Evolutionary conservation across 176 grass and related monocot genomes (phyloP).

Genomic region (Ananas comosus): DNA sequence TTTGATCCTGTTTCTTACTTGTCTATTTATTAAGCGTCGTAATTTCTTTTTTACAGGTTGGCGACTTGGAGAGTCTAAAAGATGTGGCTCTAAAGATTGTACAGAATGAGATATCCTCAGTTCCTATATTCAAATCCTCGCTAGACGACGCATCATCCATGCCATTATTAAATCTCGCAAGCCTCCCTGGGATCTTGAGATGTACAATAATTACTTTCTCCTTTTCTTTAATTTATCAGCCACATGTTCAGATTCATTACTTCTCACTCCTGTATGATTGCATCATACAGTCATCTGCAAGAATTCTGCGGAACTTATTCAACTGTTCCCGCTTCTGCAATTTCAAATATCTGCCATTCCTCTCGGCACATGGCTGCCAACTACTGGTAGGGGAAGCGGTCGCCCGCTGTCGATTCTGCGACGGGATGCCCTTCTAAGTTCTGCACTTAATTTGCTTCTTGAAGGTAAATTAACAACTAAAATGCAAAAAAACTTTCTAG

Average conservation of each 20-base stretch:
- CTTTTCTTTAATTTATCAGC: slow-evolving; percentile 1
- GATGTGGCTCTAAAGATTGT: slow-evolving; percentile 54
- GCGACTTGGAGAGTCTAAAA: slow-evolving; percentile 56
- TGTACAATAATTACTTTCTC: slow-evolving; percentile 29
- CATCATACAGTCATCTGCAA: slow-evolving; percentile 61
- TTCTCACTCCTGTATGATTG: slow-evolving; percentile 23
- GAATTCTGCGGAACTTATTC: slow-evolving; percentile 43
- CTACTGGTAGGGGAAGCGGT: slow-evolving; percentile 34
- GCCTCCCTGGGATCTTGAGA: slow-evolving; percentile 54
- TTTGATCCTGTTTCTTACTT: neutral
- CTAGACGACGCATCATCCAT: slow-evolving; percentile 36
- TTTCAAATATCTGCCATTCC: slow-evolving; percentile 47
- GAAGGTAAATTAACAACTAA: slow-evolving; percentile 23
- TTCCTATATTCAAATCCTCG: slow-evolving; percentile 47
- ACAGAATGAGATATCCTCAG: slow-evolving; percentile 64
- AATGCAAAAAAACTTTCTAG: too few species aligned
- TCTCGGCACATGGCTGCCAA: slow-evolving; percentile 56
- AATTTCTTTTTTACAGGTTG: slow-evolving; percentile 48
- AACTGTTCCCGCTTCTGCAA: slow-evolving; percentile 39
- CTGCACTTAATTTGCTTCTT: slow-evolving; percentile 45
- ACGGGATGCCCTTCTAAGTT: slow-evolving; percentile 33
- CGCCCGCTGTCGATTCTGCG: slow-evolving; percentile 35
- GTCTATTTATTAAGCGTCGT: slow-evolving; percentile 15
- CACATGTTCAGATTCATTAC: slow-evolving; percentile 10
- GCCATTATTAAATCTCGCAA: slow-evolving; percentile 60